A percentile compares a stretch with the other conserved stretches of the same genome.
Evolutionary conservation across 2,329 filamentous ascomycete genomes (phyloP).

Genomic region (Thielaviopsis ethacetica): DNA sequence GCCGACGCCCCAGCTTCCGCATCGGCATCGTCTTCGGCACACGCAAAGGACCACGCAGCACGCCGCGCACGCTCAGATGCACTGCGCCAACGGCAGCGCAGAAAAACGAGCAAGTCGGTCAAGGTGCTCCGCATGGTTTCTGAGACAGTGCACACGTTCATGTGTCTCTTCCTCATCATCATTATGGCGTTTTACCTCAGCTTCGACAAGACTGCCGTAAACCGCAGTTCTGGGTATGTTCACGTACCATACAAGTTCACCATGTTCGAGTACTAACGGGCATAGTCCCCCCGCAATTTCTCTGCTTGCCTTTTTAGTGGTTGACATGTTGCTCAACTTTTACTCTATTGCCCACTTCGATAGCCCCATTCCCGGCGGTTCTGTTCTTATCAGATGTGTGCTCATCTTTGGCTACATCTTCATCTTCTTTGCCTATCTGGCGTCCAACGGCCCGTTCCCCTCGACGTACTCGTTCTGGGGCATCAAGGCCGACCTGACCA

Average conservation of each 20-base stretch:
- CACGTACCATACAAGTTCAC: background rate
- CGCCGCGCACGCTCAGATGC: background rate
- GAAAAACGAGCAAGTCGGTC: constrained; percentile 1
- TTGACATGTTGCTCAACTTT: constrained; percentile 23
- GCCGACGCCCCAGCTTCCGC: background rate
- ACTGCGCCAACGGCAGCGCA: background rate
- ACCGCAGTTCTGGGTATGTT: constrained; percentile 7
- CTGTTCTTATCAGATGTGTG: constrained; percentile 18
- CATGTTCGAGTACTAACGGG: background rate
- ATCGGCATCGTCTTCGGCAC: background rate
- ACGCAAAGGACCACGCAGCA: background rate
- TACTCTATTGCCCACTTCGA: constrained; percentile 19
- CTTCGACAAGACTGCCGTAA: constrained; percentile 15
- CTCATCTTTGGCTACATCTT: constrained; percentile 21
- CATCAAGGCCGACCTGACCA: constrained; percentile 17
- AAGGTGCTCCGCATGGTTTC: constrained; percentile 17
- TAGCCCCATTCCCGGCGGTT: constrained; percentile 19
- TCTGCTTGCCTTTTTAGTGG: constrained; percentile 18
- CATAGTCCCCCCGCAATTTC: constrained; percentile 18
- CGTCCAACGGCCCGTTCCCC: constrained; percentile 22
- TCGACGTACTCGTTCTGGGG: constrained; percentile 23
- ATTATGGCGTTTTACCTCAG: constrained; percentile 20
- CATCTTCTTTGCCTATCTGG: constrained; percentile 22
- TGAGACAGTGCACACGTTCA: constrained; percentile 19
- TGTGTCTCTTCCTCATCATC: constrained; percentile 19